phyloP scores from a whole-genome alignment of 73 alveolate genomes.

The Symbiodinium natans region DNA sequence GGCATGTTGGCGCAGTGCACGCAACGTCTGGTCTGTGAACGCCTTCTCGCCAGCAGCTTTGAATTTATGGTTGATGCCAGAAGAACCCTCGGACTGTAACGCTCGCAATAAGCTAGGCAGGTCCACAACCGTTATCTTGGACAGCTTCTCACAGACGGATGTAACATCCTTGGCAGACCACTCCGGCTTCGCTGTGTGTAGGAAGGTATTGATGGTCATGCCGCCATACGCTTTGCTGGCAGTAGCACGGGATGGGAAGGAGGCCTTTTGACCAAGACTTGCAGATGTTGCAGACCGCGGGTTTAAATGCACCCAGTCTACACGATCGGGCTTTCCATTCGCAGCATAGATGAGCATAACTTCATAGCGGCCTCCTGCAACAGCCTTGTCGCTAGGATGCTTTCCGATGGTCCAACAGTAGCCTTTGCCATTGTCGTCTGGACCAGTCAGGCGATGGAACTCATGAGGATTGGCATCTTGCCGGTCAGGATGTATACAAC shows the following conservation, averaged over 20 bases:
- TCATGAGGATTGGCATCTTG: constrained; percentile 36
- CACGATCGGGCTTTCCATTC: constrained; percentile 68
- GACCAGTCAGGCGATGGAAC: constrained; percentile 79
- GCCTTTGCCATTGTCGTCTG: constrained; percentile 51
- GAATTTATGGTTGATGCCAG: constrained; percentile 32
- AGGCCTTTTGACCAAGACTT: too few species aligned
- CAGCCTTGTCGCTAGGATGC: constrained; percentile 50
- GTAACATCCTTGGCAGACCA: constrained; percentile 72
- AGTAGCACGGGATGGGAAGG: neutral
- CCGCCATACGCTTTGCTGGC: constrained; percentile 45
- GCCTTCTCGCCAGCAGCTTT: constrained; percentile 75
- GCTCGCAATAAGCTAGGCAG: constrained; percentile 29
- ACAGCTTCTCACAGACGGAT: constrained; percentile 27
- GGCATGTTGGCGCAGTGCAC: constrained; percentile 74
- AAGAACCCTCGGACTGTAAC: constrained; percentile 72
- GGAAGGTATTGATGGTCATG: constrained; percentile 16
- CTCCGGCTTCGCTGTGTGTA: constrained; percentile 64
- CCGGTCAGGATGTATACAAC: constrained; percentile 77
- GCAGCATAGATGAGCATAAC: constrained; percentile 62
- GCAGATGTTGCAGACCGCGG: constrained; percentile 25
- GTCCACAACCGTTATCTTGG: constrained; percentile 49
- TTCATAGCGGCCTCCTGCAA: constrained; percentile 70
- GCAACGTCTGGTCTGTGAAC: constrained; percentile 53
- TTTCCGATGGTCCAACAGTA: constrained; percentile 77
- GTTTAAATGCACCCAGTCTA: constrained; percentile 71